A percentile compares a stretch with the other conserved stretches of the same genome.
phyloP scores from a whole-genome alignment of 2,329 filamentous ascomycete species.

The Pseudogymnoascus sp. region DNA sequence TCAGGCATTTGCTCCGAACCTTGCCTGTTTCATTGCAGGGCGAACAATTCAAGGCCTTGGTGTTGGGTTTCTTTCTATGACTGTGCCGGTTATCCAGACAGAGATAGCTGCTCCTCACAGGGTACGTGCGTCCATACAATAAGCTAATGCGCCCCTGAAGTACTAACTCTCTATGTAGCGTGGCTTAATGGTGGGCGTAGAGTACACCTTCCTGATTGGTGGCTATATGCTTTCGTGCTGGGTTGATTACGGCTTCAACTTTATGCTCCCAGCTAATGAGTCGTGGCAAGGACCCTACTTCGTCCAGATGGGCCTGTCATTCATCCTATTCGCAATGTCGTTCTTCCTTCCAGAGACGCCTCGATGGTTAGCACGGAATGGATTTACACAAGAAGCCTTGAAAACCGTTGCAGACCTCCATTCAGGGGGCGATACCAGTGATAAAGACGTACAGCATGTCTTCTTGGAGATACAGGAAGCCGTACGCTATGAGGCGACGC shows the following conservation, averaged over 20 bases:
- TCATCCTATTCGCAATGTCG: conserved; percentile 28
- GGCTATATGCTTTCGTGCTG: conserved; percentile 33
- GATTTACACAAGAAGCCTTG: conserved; percentile 31
- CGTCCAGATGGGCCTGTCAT: conserved; percentile 27
- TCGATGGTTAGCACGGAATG: conserved; percentile 34
- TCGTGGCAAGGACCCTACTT: conserved; percentile 29
- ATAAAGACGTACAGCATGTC: conserved; percentile 28
- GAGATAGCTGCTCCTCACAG: conserved; percentile 30
- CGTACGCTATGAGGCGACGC: conserved; percentile 29
- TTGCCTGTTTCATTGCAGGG: conserved; percentile 32
- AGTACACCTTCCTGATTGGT: conserved; percentile 30
- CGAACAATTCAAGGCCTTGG: conserved; percentile 33
- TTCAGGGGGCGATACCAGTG: conserved; percentile 28
- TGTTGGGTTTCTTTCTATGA: conserved; percentile 32
- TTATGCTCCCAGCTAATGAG: conserved; percentile 26
- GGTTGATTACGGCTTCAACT: conserved; percentile 32
- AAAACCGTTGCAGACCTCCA: conserved; percentile 35
- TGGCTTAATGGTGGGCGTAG: conserved; percentile 33
- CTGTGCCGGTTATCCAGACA: conserved; percentile 34
- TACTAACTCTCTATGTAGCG: conserved; percentile 14
- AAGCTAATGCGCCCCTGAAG: background rate
- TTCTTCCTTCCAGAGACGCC: conserved; percentile 33
- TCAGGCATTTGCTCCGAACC: conserved; percentile 26
- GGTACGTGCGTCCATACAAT: background rate
- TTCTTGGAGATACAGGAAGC: conserved; percentile 32